phyloP scores from a whole-genome alignment of 1,284 basidiomycete genomes.

The Xerocomus nothofagi region DNA sequence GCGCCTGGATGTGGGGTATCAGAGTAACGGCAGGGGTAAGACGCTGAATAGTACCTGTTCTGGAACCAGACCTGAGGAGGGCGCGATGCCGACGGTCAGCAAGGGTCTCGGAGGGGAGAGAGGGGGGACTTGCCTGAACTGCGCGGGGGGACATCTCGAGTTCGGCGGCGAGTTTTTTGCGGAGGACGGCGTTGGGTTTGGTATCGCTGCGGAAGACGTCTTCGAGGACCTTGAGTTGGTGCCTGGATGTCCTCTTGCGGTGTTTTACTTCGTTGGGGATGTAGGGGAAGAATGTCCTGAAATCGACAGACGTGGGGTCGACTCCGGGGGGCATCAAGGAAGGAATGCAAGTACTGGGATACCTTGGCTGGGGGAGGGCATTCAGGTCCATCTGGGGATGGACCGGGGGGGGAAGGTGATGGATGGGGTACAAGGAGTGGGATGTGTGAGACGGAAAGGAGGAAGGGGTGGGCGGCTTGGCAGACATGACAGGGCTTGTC shows the following conservation, averaged over 20 bases:
- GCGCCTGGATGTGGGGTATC: slow-evolving; percentile 46
- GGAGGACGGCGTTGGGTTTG: slow-evolving; percentile 81
- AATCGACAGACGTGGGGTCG: slow-evolving; percentile 54
- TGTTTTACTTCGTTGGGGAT: slow-evolving; percentile 90
- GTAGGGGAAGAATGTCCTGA: slow-evolving; percentile 72
- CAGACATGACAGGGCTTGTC: slow-evolving; percentile 14
- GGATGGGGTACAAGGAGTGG: slow-evolving; percentile 22
- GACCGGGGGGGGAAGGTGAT: slow-evolving; percentile 15
- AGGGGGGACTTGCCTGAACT: slow-evolving; percentile 71
- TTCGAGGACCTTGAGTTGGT: slow-evolving; percentile 86
- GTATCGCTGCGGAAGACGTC: slow-evolving; percentile 81
- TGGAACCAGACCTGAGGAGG: slow-evolving; percentile 80
- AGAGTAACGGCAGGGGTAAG: slow-evolving; percentile 7
- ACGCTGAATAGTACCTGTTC: slow-evolving; percentile 60
- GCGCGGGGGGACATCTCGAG: slow-evolving; percentile 91
- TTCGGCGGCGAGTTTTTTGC: slow-evolving; percentile 77
- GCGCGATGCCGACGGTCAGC: slow-evolving; percentile 22
- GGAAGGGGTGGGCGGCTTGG: slow-evolving; percentile 26
- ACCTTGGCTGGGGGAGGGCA: slow-evolving; percentile 27
- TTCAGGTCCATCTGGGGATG: slow-evolving; percentile 24
- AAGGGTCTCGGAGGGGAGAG: slow-evolving; percentile 16
- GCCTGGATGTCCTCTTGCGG: slow-evolving; percentile 78
- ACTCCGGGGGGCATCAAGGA: slow-evolving; percentile 50
- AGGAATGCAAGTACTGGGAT: slow-evolving; percentile 44
- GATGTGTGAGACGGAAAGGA: slow-evolving; percentile 32